Evolutionary conservation across 2,329 filamentous ascomycete genomes (phyloP), one percentile per base, ranked within the genome.

Genomic region (Exophiala sp.): DNA sequence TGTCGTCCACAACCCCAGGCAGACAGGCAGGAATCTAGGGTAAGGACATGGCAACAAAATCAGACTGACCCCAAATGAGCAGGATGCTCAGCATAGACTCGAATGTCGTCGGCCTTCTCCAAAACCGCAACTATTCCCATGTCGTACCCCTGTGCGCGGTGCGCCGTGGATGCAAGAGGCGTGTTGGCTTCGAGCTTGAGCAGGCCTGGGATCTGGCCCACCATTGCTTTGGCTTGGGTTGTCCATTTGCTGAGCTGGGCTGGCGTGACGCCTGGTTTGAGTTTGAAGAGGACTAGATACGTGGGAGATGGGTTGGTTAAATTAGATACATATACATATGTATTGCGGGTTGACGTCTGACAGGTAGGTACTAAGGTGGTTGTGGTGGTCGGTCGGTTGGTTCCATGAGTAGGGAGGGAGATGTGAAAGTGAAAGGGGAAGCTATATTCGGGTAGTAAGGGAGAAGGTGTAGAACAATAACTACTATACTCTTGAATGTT

Each of bases 271-370:
- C 63, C 63, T 23, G 62, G 63, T 56, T 72, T 73, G 34, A 72
- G 64, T 56, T 66, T 66, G 64, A 73, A 69, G 43, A 73, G 64
- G 14, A 72, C 70, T 83, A 16, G 73, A 78, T 13, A 32, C 3
- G n/a, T 7, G 7, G 29, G 32, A 38, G 19, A 35, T n/a, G n/a
- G n/a, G n/a, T n/a, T n/a, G n/a, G n/a, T n/a, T n/a, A n/a, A n/a
- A n/a, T n/a, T n/a, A n/a, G n/a, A n/a, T n/a, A n/a, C n/a, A n/a
- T n/a, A n/a, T n/a, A n/a, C n/a, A n/a, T n/a, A n/a, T n/a, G n/a
- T n/a, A n/a, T n/a, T n/a, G n/a, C n/a, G n/a, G n/a, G n/a, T n/a
- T n/a, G n/a, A n/a, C n/a, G n/a, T n/a, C n/a, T n/a, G n/a, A n/a
- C n/a, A n/a, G n/a, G n/a, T n/a, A n/a, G n/a, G n/a, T n/a, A n/a